phyloP scores from a whole-genome alignment of 78 protist species.

The Mastigamoeba balamuthi region DNA sequence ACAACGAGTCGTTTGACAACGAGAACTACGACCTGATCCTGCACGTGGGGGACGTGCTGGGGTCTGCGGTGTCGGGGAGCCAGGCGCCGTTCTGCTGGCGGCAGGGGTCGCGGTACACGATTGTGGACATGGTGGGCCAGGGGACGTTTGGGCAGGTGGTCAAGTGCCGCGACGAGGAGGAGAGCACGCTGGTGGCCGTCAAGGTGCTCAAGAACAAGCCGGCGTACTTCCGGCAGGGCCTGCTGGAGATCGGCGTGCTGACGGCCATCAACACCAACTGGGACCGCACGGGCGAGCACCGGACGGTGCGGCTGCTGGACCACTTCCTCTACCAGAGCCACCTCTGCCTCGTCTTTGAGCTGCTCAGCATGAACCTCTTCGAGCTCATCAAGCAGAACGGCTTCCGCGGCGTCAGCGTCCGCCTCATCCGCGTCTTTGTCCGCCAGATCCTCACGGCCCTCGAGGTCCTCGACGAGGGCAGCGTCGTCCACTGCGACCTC shows the following conservation, averaged over 20 bases:
- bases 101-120: conserved; percentile 26
- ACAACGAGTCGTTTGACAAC: no score
- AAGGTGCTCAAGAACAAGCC: conserved; percentile 81
- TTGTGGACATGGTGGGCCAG: conserved; percentile 64
- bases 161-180: background rate
- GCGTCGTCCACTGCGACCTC: conserved; percentile 91
- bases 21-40: background rate
- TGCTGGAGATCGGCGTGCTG: conserved; percentile 60
- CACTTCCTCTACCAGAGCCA: conserved; percentile 67
- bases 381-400: conserved; percentile 71
- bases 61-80: background rate
- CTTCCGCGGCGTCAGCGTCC: conserved; percentile 70
- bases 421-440: conserved; percentile 67
- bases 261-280: conserved; percentile 19
- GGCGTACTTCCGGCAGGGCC: conserved; percentile 72
- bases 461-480: conserved; percentile 33
- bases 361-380: conserved; percentile 73
- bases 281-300: conserved; percentile 40
- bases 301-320: conserved; percentile 66
- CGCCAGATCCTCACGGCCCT: conserved; percentile 66
- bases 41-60: background rate
- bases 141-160: conserved; percentile 84
- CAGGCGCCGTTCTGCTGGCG: background rate
- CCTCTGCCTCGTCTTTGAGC: conserved; percentile 85
- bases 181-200: conserved; percentile 64